Percentiles rank a stretch among this genome's conserved stretches.
These are phyloP conservation scores for Eucalyptus fibrosa DNA, from an alignment of 345 rosid species.

Conservation along the genomic window DNA sequence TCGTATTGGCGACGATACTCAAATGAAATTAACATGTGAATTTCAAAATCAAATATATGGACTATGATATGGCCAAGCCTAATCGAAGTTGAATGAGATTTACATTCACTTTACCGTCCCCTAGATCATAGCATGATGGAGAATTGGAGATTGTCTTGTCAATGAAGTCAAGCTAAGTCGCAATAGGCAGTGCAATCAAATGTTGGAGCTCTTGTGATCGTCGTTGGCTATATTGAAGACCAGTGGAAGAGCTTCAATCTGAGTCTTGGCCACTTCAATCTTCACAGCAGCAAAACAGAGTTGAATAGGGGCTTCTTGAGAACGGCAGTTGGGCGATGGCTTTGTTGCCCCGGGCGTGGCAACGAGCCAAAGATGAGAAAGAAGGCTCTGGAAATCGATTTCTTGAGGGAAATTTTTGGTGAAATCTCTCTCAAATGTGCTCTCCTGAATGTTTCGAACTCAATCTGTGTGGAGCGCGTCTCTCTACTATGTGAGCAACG, in stretches of 20 bases:
- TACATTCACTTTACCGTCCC: background rate
- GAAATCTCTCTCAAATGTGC: no score
- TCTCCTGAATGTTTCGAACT: background rate
- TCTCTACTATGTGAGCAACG: rapidly evolving
- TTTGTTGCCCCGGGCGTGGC: background rate
- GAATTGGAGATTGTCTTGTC: no score
- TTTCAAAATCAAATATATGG: background rate
- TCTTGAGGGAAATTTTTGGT: no score
- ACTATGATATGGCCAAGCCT: background rate
- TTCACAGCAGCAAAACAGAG: background rate
- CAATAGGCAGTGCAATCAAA: no score
- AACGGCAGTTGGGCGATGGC: background rate
- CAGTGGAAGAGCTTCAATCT: background rate
- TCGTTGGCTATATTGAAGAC: no score
- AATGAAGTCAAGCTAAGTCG: no score
- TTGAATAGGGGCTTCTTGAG: background rate
- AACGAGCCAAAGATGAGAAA: background rate
- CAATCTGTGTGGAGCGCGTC: no score
- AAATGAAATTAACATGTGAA: background rate
- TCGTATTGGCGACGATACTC: rapidly evolving
- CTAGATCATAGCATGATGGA: background rate
- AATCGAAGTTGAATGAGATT: background rate
- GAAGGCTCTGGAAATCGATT: no score
- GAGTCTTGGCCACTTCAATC: background rate
- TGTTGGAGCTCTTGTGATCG: no score